A percentile compares a stretch with the other conserved stretches of the same genome.
phyloP scores from a whole-genome alignment of 208 protist genomes.

The Willaertia magna region DNA sequence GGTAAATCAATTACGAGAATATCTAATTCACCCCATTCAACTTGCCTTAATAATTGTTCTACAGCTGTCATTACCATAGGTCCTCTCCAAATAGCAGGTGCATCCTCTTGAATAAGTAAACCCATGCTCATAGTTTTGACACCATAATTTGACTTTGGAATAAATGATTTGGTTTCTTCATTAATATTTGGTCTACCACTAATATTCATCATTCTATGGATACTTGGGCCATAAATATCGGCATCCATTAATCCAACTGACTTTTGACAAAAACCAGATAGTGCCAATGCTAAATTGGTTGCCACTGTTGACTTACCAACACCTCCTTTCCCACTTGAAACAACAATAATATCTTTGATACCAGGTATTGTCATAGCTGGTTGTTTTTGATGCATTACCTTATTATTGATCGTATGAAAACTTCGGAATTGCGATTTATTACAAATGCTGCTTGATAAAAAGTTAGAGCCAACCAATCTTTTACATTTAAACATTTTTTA shows the following conservation, averaged over 20 bases:
- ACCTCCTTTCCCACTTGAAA: slow-evolving; percentile 77
- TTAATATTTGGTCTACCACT: background rate
- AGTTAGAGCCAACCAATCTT: no score
- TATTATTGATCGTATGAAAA: no score
- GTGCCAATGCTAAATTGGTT: slow-evolving; percentile 64
- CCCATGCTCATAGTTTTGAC: slow-evolving; percentile 78
- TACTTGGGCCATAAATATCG: slow-evolving; percentile 65
- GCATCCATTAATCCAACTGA: slow-evolving; percentile 67
- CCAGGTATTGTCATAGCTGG: background rate
- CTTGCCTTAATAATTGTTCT: slow-evolving; percentile 55
- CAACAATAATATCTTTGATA: slow-evolving; percentile 24
- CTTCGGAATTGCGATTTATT: no score
- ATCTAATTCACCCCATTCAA: slow-evolving; percentile 75
- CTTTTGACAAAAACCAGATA: slow-evolving; percentile 48
- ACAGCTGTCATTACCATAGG: slow-evolving; percentile 76
- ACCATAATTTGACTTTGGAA: slow-evolving; percentile 65
- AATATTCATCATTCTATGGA: slow-evolving; percentile 22
- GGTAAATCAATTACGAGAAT: slow-evolving; percentile 78
- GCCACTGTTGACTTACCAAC: slow-evolving; percentile 76
- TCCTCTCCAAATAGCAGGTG: slow-evolving; percentile 69
- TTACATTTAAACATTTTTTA: no score
- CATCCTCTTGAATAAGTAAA: slow-evolving; percentile 40
- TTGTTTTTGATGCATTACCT: background rate
- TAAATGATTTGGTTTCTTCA: slow-evolving; percentile 38
- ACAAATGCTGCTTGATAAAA: no score